Base-by-base conservation (phyloP, 495 filamentous ascomycete genomes). In the Penicillium samsonianum region DNA sequence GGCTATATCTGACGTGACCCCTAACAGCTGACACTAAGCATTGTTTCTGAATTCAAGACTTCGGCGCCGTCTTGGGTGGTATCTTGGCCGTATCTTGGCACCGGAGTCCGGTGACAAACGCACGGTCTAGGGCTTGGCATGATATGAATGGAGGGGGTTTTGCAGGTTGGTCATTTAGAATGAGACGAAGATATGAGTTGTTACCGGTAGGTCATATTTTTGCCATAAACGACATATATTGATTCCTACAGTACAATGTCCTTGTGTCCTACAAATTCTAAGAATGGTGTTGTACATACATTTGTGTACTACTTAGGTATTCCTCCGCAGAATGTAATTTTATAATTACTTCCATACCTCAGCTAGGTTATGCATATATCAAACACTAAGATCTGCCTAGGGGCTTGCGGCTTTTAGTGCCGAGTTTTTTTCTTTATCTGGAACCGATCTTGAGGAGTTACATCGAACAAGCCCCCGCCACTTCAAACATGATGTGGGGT, bases 61-160 rank as follows among this genome's bases (percentile, higher is more conserved):
- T 20, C 5, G 46, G 44, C 20, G 37, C 53, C 50, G 53, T 60
- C 60, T 63, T 66, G 46, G 64, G 63, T 66, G n/a, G 61, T 63
- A 66, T 60, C 57, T 63, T 63, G 63, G 63, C 60, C n/a, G 46
- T 63, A 63, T 58, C 57, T 63, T 63, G 60, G 63, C 60, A 20
- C 50, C 60, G 63, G 63, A 66, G 55, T 65, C 62, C 62, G 55
- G 44, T 12, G 50, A 50, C n/a, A 44, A 38, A 45, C 46, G 37
- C 55, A 57, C 52, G 47, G 48, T 58, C 40, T 12, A 47, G 35
- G 53, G 38, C 59, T 65, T 65, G 62, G 62, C 62, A 19, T n/a
- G 7, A 42, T 40, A 26, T 30, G n/a, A 17, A 50, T n/a, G 28
- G 19, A 14, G 30, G 30, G 14, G 33, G 5, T 0, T n/a, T n/a